Base-by-base conservation (phyloP, 495 filamentous ascomycete genomes). In the Clohesyomyces aquaticus region DNA sequence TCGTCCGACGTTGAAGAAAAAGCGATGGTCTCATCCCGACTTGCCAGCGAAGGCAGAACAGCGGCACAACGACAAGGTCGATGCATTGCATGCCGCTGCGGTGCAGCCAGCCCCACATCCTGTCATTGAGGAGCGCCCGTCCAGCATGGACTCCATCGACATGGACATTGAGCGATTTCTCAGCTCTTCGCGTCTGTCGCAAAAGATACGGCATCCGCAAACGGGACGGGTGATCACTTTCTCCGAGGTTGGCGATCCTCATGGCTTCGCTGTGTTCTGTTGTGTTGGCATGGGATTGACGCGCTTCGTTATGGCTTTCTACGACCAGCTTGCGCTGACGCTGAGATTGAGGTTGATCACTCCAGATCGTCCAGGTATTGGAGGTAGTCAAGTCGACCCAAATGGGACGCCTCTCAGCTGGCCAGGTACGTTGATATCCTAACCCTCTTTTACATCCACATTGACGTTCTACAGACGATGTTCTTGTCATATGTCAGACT, bases 201-300 rank as follows among this genome's bases (percentile, higher is more conserved):
- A 96, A 71, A 93, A 86, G 75, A 89, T 97, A 46, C 79, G 79
- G 26, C 88, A 96, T 76, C 91, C 93, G 1, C 85, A 88, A 38
- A 93, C 89, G 1, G 91, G 91, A 9, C 88, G 94, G 35, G 81
- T 87, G 22, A 96, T 99, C 66, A 93, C 90, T 19, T 99, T 96
- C 75, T 96, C 93, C 0, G 95, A 99, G 76, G 94, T 99, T 19
- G 94, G 94, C 21, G 91, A 98, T 70, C 89, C 92, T 0, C 85
- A 90, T 52, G 94, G 94, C 10, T 92, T 88, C 71, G 93, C 92
- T 8, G 91, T 99, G 22, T 91, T 99, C 46, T 93, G 92, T 74
- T 99, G 95, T 73, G 91, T 99, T 10, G 94, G 94, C 27, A 99
- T 99, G 94, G 94, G 94, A 1, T 73, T 99, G 58, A 99, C 94